phyloP scores from a whole-genome alignment of 1,284 basidiomycete genomes.

The Heterobasidion parviporum region DNA sequence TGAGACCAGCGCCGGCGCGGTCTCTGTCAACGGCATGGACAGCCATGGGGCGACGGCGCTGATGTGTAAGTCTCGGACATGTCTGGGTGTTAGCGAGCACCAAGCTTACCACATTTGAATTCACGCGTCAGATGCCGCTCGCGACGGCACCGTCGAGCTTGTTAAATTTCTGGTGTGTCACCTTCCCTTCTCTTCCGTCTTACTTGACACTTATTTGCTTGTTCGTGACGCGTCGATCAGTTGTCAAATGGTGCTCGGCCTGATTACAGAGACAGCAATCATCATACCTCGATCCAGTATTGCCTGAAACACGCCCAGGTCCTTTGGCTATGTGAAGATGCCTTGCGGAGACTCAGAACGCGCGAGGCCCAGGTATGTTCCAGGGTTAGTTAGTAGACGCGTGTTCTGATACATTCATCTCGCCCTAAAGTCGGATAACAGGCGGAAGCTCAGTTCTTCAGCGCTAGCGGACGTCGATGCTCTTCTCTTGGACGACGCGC shows the following conservation, averaged over 20 bases:
- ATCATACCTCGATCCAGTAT: slow-evolving; percentile 62
- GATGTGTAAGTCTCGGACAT: slow-evolving; percentile 54
- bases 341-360: slow-evolving; percentile 50
- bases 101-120: background rate
- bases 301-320: slow-evolving; percentile 50
- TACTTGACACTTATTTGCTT: slow-evolving; percentile 1
- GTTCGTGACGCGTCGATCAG: slow-evolving; percentile 19
- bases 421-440: slow-evolving; percentile 15
- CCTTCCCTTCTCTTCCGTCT: background rate
- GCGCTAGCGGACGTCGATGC: slow-evolving; percentile 12
- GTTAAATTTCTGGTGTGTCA: slow-evolving; percentile 50
- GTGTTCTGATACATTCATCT: slow-evolving; percentile 1
- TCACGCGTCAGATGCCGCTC: slow-evolving; percentile 50
- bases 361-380: slow-evolving; percentile 43
- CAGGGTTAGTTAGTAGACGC: background rate
- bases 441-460: slow-evolving; percentile 13
- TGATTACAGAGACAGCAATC: slow-evolving; percentile 59
- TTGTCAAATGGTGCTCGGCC: slow-evolving; percentile 62
- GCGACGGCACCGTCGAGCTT: slow-evolving; percentile 58
- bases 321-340: slow-evolving; percentile 61
- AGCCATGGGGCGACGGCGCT: slow-evolving; percentile 63
- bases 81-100: slow-evolving; percentile 2
- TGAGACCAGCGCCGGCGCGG: slow-evolving; percentile 46
- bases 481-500: background rate
- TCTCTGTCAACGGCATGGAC: slow-evolving; percentile 66